Evolutionary conservation across 352 stramenopile species (phyloP), one percentile per base, ranked within the genome.

Genomic region (Globisporangium apiculatum): DNA sequence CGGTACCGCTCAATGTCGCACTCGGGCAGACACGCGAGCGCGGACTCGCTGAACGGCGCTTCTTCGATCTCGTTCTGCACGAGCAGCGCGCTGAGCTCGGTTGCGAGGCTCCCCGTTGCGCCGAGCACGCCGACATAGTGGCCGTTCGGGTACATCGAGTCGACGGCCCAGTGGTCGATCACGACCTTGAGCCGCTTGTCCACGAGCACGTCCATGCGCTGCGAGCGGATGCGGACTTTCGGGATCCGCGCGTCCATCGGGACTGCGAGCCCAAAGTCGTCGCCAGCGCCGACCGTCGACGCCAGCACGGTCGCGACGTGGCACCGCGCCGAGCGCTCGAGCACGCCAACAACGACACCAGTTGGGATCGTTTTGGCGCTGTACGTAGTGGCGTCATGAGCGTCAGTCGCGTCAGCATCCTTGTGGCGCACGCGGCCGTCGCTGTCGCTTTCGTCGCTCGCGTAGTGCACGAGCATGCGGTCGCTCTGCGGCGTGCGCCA

Each of bases 31-130:
- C 83, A 96, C 38, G 87, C 88, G 11, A 97, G 66, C 15, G 88
- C 84, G 4, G 71, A 73, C 66, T 95, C 86, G 60, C 87, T 93
- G 64, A 97, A 97, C 38, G 79, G 81, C 12, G 80, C 68, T 46
- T 94, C 86, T 18, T 89, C 76, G 48, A 94, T 83, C 51, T 91
- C 83, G 47, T 94, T 82, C 50, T 92, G 66, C 36, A 94, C 81
- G 0, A 97, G 76, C 48, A 96, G 62, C 35, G 87, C 84, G 8
- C 72, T 87, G 3, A 96, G 71, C 55, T 97, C 88, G 4, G 85
- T 95, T 18, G 80, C 70, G 7, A 94, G 68, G 43, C 67, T 76
- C 17, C 83, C 81, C 0, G 70, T 71, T 7, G 71, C 62, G 12
- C 85, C 85, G 5, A 94, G 65, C 24, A 93, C 74, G 7, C 79